Evolutionary conservation across 2,329 filamentous ascomycete species (phyloP), one percentile per base, ranked within the genome.

Genomic region (Colletotrichum lentis): DNA sequence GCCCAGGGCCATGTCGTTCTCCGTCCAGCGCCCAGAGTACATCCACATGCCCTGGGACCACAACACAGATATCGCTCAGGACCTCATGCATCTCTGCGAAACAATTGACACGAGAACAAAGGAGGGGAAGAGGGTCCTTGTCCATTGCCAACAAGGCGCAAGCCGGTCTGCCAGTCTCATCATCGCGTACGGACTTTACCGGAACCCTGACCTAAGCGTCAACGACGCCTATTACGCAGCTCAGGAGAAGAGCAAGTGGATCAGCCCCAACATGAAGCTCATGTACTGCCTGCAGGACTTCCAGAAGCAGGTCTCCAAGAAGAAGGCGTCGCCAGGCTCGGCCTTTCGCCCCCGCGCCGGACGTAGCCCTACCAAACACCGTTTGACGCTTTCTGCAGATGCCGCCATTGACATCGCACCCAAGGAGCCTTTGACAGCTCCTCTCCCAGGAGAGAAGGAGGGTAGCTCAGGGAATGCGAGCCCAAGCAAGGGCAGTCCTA

Each of bases 211-310:
- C 6, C 80, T 93, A 73, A 92, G 86, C 72, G 91, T 95, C 61
- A 94, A 95, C 74, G 91, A 95, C 76, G 91, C 92, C 2, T 96
- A 96, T 76, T 89, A 93, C 75, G 86, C 89, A 3, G 92, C 93
- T 3, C 93, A 96, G 79, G 85, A 87, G 62, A 91, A 91, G 79
- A 96, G 92, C 77, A 88, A 86, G 74, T 96, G 93, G 92, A 95
- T 96, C 73, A 94, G 92, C 67, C 92, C 92, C 0, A 96, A 96
- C 77, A 96, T 96, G 93, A 92, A 92, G 72, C 83, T 96, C 72
- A 94, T 96, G 85, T 96, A 96, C 83, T 94, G 93, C 72, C 81
- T 96, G 55, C 92, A 94, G 76, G 92, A 95, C 74, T 95, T 94
- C 75, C 88, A 90, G 72, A 90, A 90, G 74, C 83, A 89, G 56